Base-by-base conservation (phyloP, 345 rosid genomes). In the Linum lewisii region DNA sequence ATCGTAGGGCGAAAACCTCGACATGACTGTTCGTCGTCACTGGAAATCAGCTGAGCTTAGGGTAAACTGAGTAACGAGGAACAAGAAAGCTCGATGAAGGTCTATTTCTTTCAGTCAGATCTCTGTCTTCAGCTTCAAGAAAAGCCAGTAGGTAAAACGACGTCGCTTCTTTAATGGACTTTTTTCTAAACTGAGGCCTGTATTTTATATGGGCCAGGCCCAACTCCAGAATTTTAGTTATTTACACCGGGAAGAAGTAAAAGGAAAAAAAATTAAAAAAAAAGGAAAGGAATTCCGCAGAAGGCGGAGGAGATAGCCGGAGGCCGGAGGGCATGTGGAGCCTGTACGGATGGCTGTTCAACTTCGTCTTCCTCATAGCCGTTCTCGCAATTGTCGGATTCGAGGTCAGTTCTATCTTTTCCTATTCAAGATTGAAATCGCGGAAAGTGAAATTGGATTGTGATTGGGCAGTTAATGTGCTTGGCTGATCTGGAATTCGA, bases 1-100 rank as follows among this genome's bases (percentile, higher is more conserved):
- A 66, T 94, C 99, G 72, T 94, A 94, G 1, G 97, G 97, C 63
- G 85, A 77, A 87, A 88, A 94, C 62, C 75, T 42, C 82, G 6
- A 88, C 79, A 11, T 81, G 91, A 85, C 85, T 89, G 65, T 82
- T 75, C 97, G 88, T 86, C 73, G 82, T 24, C 68, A 56, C 18
- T 36, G 37, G 21, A 51, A 42, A 24, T 13, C 21, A 57, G 32
- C 32, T 21, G 16, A 51, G 54, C 23, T 21, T 21, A 58, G 68
- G 13, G 42, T 55, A 47, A 34, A 23, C 14, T 67, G 51, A 60
- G 59, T 54, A 50, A 29, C 51, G 54, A 0, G 22, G 60, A 62
- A 15, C 59, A 47, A 59, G 59, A n/a, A 21, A 50, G 4, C 16
- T 16, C 44, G 50, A 44, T 11, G 20, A 29, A 57, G 63, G 38